Evolutionary conservation across 2,329 filamentous ascomycete genomes (phyloP).

Genomic region (Venturia asperata): DNA sequence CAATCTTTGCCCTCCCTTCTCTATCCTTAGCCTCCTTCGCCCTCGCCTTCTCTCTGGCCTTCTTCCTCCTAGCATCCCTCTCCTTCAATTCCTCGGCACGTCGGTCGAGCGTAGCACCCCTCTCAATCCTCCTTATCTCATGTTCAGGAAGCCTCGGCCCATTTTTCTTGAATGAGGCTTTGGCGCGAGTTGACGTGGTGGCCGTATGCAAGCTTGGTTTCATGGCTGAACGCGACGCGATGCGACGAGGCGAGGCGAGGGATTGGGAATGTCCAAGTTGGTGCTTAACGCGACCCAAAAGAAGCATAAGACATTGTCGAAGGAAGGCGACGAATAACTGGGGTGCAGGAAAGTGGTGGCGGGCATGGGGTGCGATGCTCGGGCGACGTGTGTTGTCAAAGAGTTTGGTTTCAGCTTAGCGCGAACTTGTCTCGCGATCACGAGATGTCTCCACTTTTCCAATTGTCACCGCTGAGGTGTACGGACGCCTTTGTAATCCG

Average conservation of each 20-base stretch:
- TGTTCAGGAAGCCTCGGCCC: slow-evolving; percentile 7
- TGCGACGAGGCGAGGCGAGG: background rate
- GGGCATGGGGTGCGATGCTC: background rate
- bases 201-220: background rate
- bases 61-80: slow-evolving; percentile 14
- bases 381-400: background rate
- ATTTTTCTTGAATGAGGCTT: slow-evolving; percentile 18
- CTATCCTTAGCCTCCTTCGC: slow-evolving; percentile 30
- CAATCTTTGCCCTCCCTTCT: slow-evolving; percentile 26
- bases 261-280: background rate
- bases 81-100: slow-evolving; percentile 9
- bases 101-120: slow-evolving; percentile 6
- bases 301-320: background rate
- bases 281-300: background rate
- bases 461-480: background rate
- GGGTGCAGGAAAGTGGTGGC: background rate
- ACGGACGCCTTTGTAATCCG: too few species aligned
- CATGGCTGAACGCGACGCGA: background rate
- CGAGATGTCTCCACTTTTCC: background rate
- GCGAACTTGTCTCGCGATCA: background rate
- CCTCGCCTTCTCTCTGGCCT: slow-evolving; percentile 24
- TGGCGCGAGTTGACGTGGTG: slow-evolving; percentile 16
- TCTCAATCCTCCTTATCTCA: background rate
- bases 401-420: background rate
- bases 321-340: background rate